Conservation (phyloP, 2,329 filamentous ascomycete species). For the Ophiostoma ips region DNA sequence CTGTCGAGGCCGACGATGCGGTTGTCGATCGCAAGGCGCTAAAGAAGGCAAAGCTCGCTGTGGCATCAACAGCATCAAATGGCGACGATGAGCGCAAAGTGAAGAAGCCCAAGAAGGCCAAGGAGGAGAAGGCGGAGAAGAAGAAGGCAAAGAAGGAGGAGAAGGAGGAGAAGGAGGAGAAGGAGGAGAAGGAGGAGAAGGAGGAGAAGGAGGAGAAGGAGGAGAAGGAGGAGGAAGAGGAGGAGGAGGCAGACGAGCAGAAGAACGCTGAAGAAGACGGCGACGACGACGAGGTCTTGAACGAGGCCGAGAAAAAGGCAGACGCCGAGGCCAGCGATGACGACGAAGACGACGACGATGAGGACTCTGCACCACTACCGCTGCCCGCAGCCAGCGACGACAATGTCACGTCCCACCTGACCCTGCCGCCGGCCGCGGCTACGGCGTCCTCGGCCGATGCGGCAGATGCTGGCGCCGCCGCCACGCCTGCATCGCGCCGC, state of each 20-base stretch:
- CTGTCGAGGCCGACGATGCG: conserved; percentile 1
- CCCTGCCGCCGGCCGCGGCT: neutral
- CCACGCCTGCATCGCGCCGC: neutral
- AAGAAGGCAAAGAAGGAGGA: conserved; percentile 7
- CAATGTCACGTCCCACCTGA: neutral
- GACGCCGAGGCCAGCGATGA: conserved; percentile 3
- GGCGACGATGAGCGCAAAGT: conserved; percentile 6
- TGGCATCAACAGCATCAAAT: neutral
- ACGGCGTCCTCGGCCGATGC: neutral
- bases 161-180: neutral
- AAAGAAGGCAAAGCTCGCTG: conserved; percentile 12
- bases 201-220: neutral
- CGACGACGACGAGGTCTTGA: neutral
- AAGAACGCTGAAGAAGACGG: too few relatives aligned
- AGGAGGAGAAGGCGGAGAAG: conserved; percentile 9
- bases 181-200: neutral
- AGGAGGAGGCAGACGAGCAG: too few relatives aligned
- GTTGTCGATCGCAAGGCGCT: conserved; percentile 10
- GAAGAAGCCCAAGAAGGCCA: conserved; percentile 14
- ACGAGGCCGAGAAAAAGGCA: neutral
- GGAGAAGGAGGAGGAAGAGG: conserved; percentile 3
- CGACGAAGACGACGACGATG: neutral
- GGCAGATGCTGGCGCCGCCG: neutral
- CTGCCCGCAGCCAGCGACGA: neutral
- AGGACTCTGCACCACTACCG: neutral